Conservation (phyloP, 768 basidiomycete species). For the Tephrocybe sp. region DNA sequence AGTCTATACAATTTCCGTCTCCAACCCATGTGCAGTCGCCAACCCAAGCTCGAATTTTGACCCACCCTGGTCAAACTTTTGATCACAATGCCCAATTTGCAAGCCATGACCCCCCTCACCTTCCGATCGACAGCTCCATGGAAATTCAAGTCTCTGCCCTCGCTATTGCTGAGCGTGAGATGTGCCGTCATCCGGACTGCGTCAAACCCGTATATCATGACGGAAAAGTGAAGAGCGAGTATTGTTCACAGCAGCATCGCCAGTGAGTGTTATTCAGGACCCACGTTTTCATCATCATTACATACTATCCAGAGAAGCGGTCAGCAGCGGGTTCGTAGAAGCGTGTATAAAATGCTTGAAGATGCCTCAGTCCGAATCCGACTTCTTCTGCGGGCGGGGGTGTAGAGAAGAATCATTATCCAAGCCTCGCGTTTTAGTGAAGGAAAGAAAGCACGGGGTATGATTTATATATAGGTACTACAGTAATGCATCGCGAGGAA, state of each 20-base stretch:
- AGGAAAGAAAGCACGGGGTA: background rate
- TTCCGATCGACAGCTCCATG: background rate
- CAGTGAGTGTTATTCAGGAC: conserved; percentile 43
- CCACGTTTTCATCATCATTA: no score
- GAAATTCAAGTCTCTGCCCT: background rate
- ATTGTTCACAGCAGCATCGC: conserved; percentile 59
- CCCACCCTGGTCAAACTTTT: background rate
- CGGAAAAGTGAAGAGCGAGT: conserved; percentile 49
- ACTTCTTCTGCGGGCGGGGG: conserved; percentile 60
- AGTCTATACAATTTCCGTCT: background rate
- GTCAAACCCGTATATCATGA: conserved; percentile 56
- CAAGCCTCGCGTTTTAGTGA: background rate
- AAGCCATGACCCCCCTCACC: background rate
- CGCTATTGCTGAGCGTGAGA: background rate
- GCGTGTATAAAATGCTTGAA: conserved; percentile 65
- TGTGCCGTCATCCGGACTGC: conserved; percentile 56
- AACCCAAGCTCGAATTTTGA: no score
- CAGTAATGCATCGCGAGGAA: background rate
- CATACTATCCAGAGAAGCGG: conserved; percentile 47
- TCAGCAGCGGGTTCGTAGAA: conserved; percentile 43
- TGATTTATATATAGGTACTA: background rate
- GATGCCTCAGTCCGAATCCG: conserved; percentile 54
- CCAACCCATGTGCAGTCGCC: background rate
- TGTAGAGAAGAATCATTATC: conserved; percentile 58
- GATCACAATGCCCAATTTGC: background rate